Evolutionary conservation across 768 basidiomycete species (phyloP), one percentile per base, ranked within the genome.

Genomic region (Filobasidium wieringae): DNA sequence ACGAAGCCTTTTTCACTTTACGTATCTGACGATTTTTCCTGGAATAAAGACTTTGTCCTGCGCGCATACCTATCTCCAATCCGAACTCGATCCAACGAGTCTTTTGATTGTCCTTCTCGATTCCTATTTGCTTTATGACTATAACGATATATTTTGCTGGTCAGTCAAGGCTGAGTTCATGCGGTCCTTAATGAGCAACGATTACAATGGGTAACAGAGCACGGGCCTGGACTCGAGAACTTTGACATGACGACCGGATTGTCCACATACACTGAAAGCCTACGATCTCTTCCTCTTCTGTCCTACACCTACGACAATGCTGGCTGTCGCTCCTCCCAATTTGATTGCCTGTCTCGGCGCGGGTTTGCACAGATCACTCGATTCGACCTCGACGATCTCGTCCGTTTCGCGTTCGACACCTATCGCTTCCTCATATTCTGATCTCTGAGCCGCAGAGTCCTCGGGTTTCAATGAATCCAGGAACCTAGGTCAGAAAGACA

Each of bases 391-490:
- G 33, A 64, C 63, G 63, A 88, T 87, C 72, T 91, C 89, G 2
- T 78, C 65, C 11, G 85, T 82, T 65, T 93, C 90, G 37, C 77
- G 75, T 68, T 87, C 86, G 58, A 92, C 81, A 1, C 88, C 89
- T 32, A 91, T 81, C 54, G 85, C 83, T 68, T 92, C 90, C 22
- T 80, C 80, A 9, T 91, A 82, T 37, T 73, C 76, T 9, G 74
- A 64, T 0, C 82, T 80, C 49, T 88, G 84, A 67, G 82, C 81
- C 37, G 85, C 83, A 2, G 84, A 68, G 3, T 87, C 72, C 8
- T 81, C 69, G 53, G 90, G 88, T 4, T 82, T 82, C 15, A 81
- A 81, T 27, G 85, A 73, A 53, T 81, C 79, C 82, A 88, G 86
- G 66, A 91, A 80, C 41, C 90, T 92, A 70, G 33, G 12, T 1